phyloP scores from a whole-genome alignment of 306 rosid genomes.

The Quillaja saponaria region DNA sequence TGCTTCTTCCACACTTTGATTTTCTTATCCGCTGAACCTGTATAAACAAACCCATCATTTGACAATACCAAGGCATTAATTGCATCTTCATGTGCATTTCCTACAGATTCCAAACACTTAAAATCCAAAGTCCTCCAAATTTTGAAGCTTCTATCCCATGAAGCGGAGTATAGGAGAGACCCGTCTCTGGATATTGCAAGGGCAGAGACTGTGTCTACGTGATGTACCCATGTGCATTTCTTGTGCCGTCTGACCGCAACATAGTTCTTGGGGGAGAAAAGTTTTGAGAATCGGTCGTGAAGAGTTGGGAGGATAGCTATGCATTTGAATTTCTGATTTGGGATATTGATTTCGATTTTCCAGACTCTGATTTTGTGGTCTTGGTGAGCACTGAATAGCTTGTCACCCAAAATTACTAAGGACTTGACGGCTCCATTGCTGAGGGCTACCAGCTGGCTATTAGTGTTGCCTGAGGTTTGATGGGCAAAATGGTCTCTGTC shows the following conservation, averaged over 20 bases:
- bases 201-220: conserved; percentile 65
- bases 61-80: conserved; percentile 57
- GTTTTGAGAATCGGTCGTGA: conserved; percentile 40
- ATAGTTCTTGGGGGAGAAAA: conserved; percentile 52
- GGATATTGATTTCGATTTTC: conserved; percentile 35
- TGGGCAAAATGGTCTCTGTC: conserved; percentile 21
- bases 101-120: conserved; percentile 58
- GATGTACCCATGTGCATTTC: conserved; percentile 73
- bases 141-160: conserved; percentile 77
- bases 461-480: background rate
- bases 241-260: conserved; percentile 58
- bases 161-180: conserved; percentile 62
- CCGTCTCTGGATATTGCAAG: conserved; percentile 51
- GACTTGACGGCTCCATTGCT: conserved; percentile 47
- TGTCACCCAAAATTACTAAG: conserved; percentile 32
- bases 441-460: conserved; percentile 9
- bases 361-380: conserved; percentile 72
- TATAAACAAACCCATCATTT: conserved; percentile 47
- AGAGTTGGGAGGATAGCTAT: conserved; percentile 60
- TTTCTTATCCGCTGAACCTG: conserved; percentile 67
- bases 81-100: conserved; percentile 73
- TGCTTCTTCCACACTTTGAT: conserved; percentile 60
- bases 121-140: conserved; percentile 64
- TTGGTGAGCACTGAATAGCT: conserved; percentile 64
- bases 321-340: conserved; percentile 32